A percentile compares a stretch with the other conserved stretches of the same genome.
phyloP scores from a whole-genome alignment of 768 basidiomycete species.

The Amanita rimosa region DNA sequence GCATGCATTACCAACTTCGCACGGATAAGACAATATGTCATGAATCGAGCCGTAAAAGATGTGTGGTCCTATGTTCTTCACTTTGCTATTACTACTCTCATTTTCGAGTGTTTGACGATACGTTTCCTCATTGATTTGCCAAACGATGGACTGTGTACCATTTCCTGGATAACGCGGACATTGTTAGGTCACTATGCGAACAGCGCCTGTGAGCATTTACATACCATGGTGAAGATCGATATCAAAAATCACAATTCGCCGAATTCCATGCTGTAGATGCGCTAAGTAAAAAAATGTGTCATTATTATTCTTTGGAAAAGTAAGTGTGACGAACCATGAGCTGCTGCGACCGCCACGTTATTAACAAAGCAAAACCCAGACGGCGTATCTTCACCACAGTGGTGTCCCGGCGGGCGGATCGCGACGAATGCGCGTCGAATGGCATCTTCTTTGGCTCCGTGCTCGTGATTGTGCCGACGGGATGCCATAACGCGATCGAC shows the following conservation, averaged over 20 bases:
- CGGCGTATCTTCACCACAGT: conserved; percentile 84
- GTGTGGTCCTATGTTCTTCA: conserved; percentile 34
- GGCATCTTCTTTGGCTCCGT: conserved; percentile 1
- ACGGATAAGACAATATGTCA: conserved; percentile 86
- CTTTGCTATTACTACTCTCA: conserved; percentile 27
- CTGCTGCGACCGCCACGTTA: conserved; percentile 83
- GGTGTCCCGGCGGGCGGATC: conserved; percentile 87
- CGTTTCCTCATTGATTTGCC: conserved; percentile 87
- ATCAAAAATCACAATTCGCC: conserved; percentile 78
- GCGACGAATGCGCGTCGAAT: conserved; percentile 62
- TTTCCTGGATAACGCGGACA: conserved; percentile 43
- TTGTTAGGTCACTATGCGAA: neutral
- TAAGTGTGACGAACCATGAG: conserved; percentile 53
- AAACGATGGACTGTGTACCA: conserved; percentile 86
- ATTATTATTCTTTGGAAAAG: neutral
- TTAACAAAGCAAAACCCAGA: conserved; percentile 95
- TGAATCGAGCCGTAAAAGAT: conserved; percentile 92
- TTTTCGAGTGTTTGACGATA: conserved; percentile 56
- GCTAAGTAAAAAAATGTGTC: conserved; percentile 31
- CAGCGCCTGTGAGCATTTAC: conserved; percentile 3
- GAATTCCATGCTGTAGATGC: conserved; percentile 66
- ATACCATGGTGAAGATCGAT: conserved; percentile 87
- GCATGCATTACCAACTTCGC: conserved; percentile 48
- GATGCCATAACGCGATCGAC: conserved; percentile 53
- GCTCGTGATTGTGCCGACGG: neutral